Conservation (phyloP, 1,284 basidiomycete genomes). For the Ceratorhiza oryzae-sativae region DNA sequence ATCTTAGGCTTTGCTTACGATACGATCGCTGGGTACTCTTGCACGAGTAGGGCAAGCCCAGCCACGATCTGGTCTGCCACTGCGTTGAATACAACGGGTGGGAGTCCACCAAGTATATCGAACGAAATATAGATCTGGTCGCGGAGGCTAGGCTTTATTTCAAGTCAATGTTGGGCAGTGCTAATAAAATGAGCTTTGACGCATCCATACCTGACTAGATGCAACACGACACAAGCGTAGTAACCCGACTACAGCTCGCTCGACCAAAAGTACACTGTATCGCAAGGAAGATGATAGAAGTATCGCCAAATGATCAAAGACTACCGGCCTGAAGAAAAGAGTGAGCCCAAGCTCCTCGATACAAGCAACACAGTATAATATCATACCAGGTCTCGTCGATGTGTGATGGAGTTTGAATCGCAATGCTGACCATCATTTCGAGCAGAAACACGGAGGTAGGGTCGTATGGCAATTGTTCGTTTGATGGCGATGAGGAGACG, state of each 20-base stretch:
- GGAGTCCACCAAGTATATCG: slow-evolving; percentile 85
- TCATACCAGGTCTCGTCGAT: slow-evolving; percentile 87
- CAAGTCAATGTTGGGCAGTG: slow-evolving; percentile 43
- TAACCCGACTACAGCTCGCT: slow-evolving; percentile 93
- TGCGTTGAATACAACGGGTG: slow-evolving; percentile 76
- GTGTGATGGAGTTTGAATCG: slow-evolving; percentile 74
- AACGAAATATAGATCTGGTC: slow-evolving; percentile 95
- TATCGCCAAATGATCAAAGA: slow-evolving; percentile 89
- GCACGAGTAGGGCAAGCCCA: slow-evolving; percentile 80
- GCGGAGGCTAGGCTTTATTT: slow-evolving; percentile 68
- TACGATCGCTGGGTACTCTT: slow-evolving; percentile 75
- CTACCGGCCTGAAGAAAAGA: slow-evolving; percentile 84
- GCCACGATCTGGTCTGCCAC: slow-evolving; percentile 91
- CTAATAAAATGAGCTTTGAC: not conserved
- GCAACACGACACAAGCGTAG: slow-evolving; percentile 81
- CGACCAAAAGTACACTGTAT: slow-evolving; percentile 90
- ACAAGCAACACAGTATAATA: slow-evolving; percentile 35
- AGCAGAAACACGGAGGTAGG: slow-evolving; percentile 93
- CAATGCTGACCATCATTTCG: slow-evolving; percentile 91
- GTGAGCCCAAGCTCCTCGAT: no score
- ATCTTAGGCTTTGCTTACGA: slow-evolving; percentile 55
- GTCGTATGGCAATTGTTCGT: slow-evolving; percentile 80
- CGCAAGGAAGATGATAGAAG: slow-evolving; percentile 78
- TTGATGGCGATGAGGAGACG: slow-evolving; percentile 55
- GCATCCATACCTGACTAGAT: slow-evolving; percentile 68